Evolutionary conservation across 768 basidiomycete genomes (phyloP).

Genomic region (Rhizopogon sp.): DNA sequence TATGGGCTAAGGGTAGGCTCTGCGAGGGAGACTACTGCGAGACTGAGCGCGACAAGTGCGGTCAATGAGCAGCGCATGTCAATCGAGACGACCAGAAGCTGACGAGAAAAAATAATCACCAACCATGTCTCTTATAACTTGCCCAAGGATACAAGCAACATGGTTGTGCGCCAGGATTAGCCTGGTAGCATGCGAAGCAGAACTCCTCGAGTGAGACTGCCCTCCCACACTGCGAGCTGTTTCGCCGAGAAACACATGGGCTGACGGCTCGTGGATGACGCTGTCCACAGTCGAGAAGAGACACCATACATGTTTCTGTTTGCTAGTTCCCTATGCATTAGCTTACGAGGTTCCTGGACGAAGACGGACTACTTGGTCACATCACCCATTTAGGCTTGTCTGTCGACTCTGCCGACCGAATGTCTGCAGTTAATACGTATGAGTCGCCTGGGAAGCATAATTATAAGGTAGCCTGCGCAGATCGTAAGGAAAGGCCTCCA

Average conservation of each 20-base stretch:
- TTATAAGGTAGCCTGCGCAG: not conserved
- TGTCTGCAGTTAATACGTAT: not conserved
- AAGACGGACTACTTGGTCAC: not conserved
- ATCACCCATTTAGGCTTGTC: not conserved
- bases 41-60: constrained; percentile 9
- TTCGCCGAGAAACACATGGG: not conserved
- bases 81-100: not conserved
- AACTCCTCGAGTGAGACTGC: constrained; percentile 39
- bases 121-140: constrained; percentile 7
- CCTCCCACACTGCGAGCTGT: not conserved
- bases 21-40: constrained; percentile 15
- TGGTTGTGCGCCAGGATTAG: constrained; percentile 5
- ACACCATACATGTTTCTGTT: not conserved
- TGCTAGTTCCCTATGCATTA: not conserved
- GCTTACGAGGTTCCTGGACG: not conserved
- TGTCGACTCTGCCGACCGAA: not conserved
- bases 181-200: constrained; percentile 43
- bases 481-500: not conserved
- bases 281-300: not conserved
- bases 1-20: constrained; percentile 15
- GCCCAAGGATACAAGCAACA: constrained; percentile 3
- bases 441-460: not conserved
- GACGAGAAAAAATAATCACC: not conserved
- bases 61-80: constrained; percentile 10
- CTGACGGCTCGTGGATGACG: not conserved